These are phyloP conservation scores for Lithospermum erythrorhizon DNA, from an alignment of 257 asterid genomes.

Conservation along the genomic window DNA sequence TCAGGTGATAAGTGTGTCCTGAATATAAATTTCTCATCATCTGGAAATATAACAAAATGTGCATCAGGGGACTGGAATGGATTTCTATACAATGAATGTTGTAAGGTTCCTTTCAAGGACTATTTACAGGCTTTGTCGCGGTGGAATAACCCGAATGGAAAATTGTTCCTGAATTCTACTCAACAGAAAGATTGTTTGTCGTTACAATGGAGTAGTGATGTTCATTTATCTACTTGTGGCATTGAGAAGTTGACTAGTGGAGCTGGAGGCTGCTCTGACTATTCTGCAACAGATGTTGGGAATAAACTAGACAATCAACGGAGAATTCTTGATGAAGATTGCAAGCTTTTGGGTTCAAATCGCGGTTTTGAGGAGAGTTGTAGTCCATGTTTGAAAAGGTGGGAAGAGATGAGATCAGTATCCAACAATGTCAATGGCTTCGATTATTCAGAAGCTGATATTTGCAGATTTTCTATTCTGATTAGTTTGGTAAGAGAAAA, in stretches of 20 bases:
- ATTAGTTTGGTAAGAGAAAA: constrained; percentile 39
- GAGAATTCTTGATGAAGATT: constrained; percentile 23
- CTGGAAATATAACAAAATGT: constrained; percentile 16
- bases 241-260: constrained; percentile 47
- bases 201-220: constrained; percentile 9
- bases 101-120: constrained; percentile 20
- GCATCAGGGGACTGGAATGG: constrained; percentile 38
- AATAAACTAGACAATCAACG: constrained; percentile 23
- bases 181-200: constrained; percentile 31
- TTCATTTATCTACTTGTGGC: constrained; percentile 31
- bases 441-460: constrained; percentile 14
- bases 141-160: constrained; percentile 35
- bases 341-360: constrained; percentile 29
- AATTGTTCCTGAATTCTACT: constrained; percentile 30
- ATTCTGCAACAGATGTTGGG: constrained; percentile 28
- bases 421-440: constrained; percentile 8
- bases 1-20: constrained; percentile 30
- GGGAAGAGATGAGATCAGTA: constrained; percentile 25
- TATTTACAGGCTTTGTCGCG: constrained; percentile 36
- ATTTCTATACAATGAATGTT: constrained; percentile 26
- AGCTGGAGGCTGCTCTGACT: constrained; percentile 53
- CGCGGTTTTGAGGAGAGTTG: constrained; percentile 24
- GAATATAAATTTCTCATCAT: constrained; percentile 16
- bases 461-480: constrained; percentile 45
- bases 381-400: constrained; percentile 28